Conservation (phyloP, 495 filamentous ascomycete genomes). For the Bacidia gigantensis region DNA sequence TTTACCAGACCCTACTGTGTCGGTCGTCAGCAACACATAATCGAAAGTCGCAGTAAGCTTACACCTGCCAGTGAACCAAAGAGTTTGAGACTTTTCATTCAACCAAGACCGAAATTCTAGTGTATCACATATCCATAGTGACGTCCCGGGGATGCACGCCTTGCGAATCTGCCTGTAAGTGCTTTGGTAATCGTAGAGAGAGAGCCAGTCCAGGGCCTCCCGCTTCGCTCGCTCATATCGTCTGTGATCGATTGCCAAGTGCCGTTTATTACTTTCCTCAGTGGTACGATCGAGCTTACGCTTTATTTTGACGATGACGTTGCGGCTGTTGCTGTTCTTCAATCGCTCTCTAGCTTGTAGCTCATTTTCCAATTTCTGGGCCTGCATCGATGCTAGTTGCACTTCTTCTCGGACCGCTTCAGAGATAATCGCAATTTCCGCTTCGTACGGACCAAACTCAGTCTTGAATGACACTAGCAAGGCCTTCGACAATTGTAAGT, state of each 20-base stretch:
- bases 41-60: background rate
- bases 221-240: background rate
- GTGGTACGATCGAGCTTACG: background rate
- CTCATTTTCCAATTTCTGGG: constrained; percentile 11
- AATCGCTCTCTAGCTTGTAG: constrained; percentile 12
- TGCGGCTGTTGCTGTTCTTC: constrained; percentile 1
- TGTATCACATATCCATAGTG: background rate
- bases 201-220: background rate
- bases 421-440: background rate
- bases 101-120: background rate
- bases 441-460: constrained; percentile 14
- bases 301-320: background rate
- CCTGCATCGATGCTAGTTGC: constrained; percentile 15
- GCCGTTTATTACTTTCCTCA: constrained; percentile 2
- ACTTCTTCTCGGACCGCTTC: constrained; percentile 11
- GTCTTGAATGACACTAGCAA: constrained; percentile 8
- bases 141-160: background rate
- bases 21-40: background rate
- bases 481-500: background rate
- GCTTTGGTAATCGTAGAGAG: constrained; percentile 5
- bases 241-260: constrained; percentile 2
- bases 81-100: background rate
- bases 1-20: background rate
- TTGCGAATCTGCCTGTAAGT: constrained; percentile 1
- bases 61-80: background rate